Evolutionary conservation across 805 yeast species (phyloP).

Genomic region (Saturnispora kantuleensis): DNA sequence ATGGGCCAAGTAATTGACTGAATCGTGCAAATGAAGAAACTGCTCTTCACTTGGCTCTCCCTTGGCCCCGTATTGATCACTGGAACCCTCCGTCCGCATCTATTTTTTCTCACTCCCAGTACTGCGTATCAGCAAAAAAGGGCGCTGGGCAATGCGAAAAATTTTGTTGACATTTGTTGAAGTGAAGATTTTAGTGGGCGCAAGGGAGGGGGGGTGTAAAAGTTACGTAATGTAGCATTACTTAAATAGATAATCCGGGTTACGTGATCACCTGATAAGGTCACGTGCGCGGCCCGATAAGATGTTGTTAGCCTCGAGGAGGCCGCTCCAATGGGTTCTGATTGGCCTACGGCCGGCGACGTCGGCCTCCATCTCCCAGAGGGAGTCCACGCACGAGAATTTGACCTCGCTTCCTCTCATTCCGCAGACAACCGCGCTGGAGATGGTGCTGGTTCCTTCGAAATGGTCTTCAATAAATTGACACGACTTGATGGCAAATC

Average conservation of each 20-base stretch:
- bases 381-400: conserved; percentile 44
- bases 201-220: neutral
- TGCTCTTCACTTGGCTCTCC: too few species aligned
- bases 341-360: conserved; percentile 54
- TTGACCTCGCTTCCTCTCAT: conserved; percentile 55
- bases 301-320: conserved; percentile 52
- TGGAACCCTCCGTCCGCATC: too few species aligned
- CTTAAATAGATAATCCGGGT: conserved; percentile 20
- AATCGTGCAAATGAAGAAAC: too few species aligned
- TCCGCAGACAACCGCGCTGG: conserved; percentile 55
- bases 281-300: conserved; percentile 49
- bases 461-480: conserved; percentile 65
- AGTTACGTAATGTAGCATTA: conserved; percentile 28
- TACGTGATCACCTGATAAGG: too few species aligned
- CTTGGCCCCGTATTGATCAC: too few species aligned
- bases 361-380: conserved; percentile 56
- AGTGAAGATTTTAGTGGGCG: too few species aligned
- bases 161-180: too few species aligned
- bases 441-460: conserved; percentile 37
- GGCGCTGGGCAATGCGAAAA: too few species aligned
- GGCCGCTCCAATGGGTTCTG: conserved; percentile 58
- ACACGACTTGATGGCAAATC: conserved; percentile 84
- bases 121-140: too few species aligned
- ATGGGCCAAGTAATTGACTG: too few species aligned
- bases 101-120: too few species aligned